phyloP scores from a whole-genome alignment of 139 green algal genomes.

The Nannochloris sp. region DNA sequence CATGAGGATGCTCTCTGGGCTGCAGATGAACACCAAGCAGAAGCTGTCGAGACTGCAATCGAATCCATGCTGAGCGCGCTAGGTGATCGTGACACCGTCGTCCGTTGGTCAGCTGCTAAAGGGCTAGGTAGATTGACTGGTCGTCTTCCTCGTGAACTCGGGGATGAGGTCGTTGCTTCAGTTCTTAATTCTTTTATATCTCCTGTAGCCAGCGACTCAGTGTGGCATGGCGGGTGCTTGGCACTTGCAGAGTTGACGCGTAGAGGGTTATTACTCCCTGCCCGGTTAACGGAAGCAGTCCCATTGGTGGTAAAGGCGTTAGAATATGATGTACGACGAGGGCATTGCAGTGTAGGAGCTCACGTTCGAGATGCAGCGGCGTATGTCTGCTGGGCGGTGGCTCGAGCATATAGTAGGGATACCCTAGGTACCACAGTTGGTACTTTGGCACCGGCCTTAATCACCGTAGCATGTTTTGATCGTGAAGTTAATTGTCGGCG shows the following conservation, averaged over 20 bases:
- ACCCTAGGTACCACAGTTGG: constrained; percentile 36
- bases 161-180: constrained; percentile 71
- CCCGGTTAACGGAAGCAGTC: constrained; percentile 44
- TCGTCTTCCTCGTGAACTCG: constrained; percentile 73
- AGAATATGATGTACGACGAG: constrained; percentile 83
- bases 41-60: constrained; percentile 9
- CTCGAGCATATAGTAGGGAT: constrained; percentile 71
- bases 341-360: constrained; percentile 79
- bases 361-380: constrained; percentile 92
- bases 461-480: constrained; percentile 85
- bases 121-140: constrained; percentile 77
- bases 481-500: constrained; percentile 76
- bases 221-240: constrained; percentile 94
- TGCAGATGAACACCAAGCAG: neutral
- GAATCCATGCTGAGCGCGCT: constrained; percentile 61
- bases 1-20: neutral
- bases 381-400: constrained; percentile 96
- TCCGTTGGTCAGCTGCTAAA: constrained; percentile 92
- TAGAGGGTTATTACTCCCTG: constrained; percentile 72
- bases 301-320: constrained; percentile 62
- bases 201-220: constrained; percentile 46
- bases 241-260: constrained; percentile 90
- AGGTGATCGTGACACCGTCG: constrained; percentile 85
- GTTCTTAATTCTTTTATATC: constrained; percentile 64
- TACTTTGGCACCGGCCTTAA: constrained; percentile 64